Percentiles rank a stretch among this genome's conserved stretches.
phyloP scores from a whole-genome alignment of 805 yeast genomes.

The Wickerhamiella spandovensis region DNA sequence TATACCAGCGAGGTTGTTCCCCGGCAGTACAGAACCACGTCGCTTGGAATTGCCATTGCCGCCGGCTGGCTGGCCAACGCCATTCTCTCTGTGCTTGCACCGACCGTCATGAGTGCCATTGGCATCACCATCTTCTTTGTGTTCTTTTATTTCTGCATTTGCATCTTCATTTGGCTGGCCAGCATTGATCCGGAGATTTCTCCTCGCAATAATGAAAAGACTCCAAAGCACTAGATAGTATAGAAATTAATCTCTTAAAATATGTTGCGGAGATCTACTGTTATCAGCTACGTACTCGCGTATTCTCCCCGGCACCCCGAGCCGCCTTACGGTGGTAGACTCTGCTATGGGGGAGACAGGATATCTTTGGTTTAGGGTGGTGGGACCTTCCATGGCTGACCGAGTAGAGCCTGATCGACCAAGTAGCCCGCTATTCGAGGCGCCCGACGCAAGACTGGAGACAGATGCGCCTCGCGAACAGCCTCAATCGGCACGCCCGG shows the following conservation, averaged over 20 bases:
- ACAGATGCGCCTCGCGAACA: neutral
- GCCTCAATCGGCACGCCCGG: neutral
- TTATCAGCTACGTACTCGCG: too few species aligned
- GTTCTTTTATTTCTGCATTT: conserved; percentile 1
- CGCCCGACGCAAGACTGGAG: neutral
- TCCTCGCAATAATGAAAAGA: neutral
- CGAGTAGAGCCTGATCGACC: neutral
- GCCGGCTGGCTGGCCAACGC: conserved; percentile 17
- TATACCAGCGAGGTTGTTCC: conserved; percentile 16
- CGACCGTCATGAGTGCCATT: conserved; percentile 3
- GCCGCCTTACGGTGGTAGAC: too few species aligned
- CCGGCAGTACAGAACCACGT: conserved; percentile 5
- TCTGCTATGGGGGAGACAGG: too few species aligned
- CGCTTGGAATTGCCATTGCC: conserved; percentile 17
- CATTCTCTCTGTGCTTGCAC: conserved; percentile 7
- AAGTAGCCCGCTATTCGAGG: neutral
- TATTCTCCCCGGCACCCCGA: too few species aligned
- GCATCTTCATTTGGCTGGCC: neutral
- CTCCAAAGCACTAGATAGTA: neutral
- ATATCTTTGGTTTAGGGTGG: too few species aligned
- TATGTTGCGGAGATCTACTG: too few species aligned
- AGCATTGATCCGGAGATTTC: neutral
- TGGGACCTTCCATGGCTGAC: neutral
- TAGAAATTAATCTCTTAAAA: too few species aligned
- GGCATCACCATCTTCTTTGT: conserved; percentile 4